Conservation (phyloP, 805 yeast species). For the Starmerella stellata region DNA sequence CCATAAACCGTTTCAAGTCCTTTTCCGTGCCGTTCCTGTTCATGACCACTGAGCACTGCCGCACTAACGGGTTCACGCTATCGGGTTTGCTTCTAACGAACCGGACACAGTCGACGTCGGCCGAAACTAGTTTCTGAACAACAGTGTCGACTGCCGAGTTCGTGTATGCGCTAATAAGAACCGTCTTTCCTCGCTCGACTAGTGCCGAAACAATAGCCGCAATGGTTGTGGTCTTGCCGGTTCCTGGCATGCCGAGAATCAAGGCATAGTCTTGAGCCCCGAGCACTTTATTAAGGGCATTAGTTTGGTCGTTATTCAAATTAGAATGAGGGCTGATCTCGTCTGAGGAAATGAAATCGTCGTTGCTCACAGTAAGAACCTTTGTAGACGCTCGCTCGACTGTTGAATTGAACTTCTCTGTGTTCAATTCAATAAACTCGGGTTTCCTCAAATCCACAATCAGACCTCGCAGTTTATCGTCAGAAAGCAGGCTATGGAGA, state of each 20-base stretch:
- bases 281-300: constrained; percentile 49
- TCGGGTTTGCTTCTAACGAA: constrained; percentile 37
- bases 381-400: constrained; percentile 9
- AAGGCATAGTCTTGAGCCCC: constrained; percentile 57
- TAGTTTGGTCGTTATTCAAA: constrained; percentile 54
- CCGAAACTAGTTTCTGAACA: constrained; percentile 44
- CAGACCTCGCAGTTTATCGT: constrained; percentile 26
- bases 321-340: constrained; percentile 24
- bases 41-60: constrained; percentile 23
- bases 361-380: constrained; percentile 1
- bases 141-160: constrained; percentile 95
- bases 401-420: constrained; percentile 6
- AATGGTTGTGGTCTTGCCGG: constrained; percentile 86
- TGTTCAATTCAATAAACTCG: constrained; percentile 3
- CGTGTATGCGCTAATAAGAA: constrained; percentile 70
- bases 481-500: constrained; percentile 45
- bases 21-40: constrained; percentile 20
- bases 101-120: constrained; percentile 38
- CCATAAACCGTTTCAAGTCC: constrained; percentile 27
- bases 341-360: not conserved
- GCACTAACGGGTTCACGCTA: constrained; percentile 42
- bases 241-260: constrained; percentile 94
- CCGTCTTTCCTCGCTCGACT: constrained; percentile 42
- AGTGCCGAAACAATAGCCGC: constrained; percentile 51
- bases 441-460: constrained; percentile 31